Evolutionary conservation across 2,329 filamentous ascomycete species (phyloP).

Genomic region (Trichoderma polysporum): DNA sequence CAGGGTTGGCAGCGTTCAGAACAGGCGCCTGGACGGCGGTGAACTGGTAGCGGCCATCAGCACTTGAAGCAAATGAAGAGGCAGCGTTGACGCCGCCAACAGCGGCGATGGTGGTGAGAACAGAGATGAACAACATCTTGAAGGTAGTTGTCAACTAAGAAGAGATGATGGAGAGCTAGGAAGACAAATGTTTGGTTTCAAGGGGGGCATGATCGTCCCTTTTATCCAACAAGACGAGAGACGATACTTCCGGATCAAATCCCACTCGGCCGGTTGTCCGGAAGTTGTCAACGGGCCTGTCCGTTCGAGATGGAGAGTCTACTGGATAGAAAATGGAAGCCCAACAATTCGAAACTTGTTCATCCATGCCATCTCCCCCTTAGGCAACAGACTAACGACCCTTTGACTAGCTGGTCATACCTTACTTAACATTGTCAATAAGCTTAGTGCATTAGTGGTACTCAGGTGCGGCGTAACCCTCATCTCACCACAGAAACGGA

Average conservation of each 20-base stretch:
- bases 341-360: not conserved
- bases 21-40: constrained; percentile 36
- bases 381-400: not conserved
- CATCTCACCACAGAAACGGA: not conserved
- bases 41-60: constrained; percentile 39
- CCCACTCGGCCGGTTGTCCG: not conserved
- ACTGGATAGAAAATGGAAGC: not conserved
- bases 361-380: not conserved
- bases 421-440: constrained; percentile 11
- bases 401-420: not conserved
- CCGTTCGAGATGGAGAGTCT: not conserved
- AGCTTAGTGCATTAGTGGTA: constrained; percentile 1
- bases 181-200: not conserved
- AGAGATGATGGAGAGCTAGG: not conserved
- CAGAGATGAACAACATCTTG: constrained; percentile 18
- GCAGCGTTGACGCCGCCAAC: constrained; percentile 16
- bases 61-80: constrained; percentile 33
- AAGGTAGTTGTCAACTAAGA: not conserved
- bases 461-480: not conserved
- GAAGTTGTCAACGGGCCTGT: not conserved
- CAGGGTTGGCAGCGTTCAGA: constrained; percentile 34
- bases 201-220: constrained; percentile 9
- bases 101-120: constrained; percentile 17
- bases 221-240: not conserved
- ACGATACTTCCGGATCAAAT: not conserved